Percentiles rank a stretch among this genome's conserved stretches.
Conservation (phyloP, 2,329 filamentous ascomycete genomes). For the Byssothecium circinans region DNA sequence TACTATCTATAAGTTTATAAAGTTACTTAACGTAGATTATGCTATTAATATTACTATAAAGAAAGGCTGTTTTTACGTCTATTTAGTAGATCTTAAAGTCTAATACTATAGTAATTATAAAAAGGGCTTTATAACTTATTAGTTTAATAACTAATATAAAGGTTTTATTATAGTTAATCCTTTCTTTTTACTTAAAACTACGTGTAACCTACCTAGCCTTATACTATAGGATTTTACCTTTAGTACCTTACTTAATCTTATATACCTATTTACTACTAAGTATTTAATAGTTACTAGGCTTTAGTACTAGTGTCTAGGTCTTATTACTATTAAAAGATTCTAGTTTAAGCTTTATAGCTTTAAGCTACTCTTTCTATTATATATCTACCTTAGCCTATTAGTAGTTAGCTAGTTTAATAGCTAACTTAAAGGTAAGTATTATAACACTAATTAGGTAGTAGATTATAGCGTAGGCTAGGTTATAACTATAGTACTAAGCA, state of each 20-base stretch:
- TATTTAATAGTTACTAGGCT: not conserved
- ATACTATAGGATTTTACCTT: slow-evolving; percentile 20
- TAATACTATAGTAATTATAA: slow-evolving; percentile 20
- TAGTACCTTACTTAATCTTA: slow-evolving; percentile 23
- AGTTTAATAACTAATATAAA: slow-evolving; percentile 28
- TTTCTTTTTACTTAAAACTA: slow-evolving; percentile 27
- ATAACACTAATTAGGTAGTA: too few relatives aligned
- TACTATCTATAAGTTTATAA: slow-evolving; percentile 5
- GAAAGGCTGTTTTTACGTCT: slow-evolving; percentile 38
- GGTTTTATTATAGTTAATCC: slow-evolving; percentile 30
- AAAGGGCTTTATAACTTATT: slow-evolving; percentile 29
- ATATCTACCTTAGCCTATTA: too few relatives aligned
- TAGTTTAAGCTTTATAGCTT: too few relatives aligned
- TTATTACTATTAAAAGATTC: slow-evolving; percentile 12
- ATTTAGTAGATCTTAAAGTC: slow-evolving; percentile 32
- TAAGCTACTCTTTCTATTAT: too few relatives aligned
- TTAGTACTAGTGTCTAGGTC: slow-evolving; percentile 14
- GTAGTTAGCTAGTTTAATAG: too few relatives aligned
- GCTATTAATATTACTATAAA: slow-evolving; percentile 29
- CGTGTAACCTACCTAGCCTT: slow-evolving; percentile 31
- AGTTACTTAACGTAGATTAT: slow-evolving; percentile 30
- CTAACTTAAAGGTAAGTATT: too few relatives aligned
- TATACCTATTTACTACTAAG: slow-evolving; percentile 22
- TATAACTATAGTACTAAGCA: too few relatives aligned
- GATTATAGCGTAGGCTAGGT: too few relatives aligned